Percentiles rank a stretch among this genome's conserved stretches.
These are phyloP conservation scores for Globisporangium nagaii DNA, from an alignment of 352 stramenopile genomes.

Conservation along the genomic window DNA sequence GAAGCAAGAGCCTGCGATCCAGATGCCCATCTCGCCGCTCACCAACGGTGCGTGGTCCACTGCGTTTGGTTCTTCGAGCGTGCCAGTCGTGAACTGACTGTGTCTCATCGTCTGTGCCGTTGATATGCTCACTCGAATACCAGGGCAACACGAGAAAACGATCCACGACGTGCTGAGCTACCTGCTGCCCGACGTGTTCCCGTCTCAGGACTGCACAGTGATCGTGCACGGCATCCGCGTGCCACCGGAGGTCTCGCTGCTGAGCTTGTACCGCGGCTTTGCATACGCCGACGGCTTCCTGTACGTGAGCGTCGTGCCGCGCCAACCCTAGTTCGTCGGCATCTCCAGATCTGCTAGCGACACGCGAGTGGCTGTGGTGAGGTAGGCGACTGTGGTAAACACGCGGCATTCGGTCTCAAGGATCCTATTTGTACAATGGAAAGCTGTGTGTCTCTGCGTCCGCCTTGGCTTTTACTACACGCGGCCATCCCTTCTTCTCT, in stretches of 20 bases:
- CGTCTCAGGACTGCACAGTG: slow-evolving; percentile 14
- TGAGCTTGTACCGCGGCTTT: slow-evolving; percentile 59
- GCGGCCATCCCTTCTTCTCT: too few relatives aligned
- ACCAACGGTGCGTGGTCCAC: slow-evolving; percentile 20
- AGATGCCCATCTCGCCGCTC: slow-evolving; percentile 63
- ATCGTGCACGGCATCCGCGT: slow-evolving; percentile 59
- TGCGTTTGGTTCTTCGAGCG: too few relatives aligned
- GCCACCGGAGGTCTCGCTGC: slow-evolving; percentile 39
- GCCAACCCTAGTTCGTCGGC: not conserved
- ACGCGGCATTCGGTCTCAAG: too few relatives aligned
- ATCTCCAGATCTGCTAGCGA: too few relatives aligned
- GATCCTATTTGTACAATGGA: too few relatives aligned
- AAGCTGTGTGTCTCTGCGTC: too few relatives aligned
- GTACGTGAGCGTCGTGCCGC: slow-evolving; percentile 39
- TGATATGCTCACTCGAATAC: not conserved
- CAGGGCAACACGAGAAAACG: slow-evolving; percentile 33
- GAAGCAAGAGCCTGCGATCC: slow-evolving; percentile 43
- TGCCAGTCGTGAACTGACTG: too few relatives aligned
- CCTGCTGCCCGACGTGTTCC: slow-evolving; percentile 63
- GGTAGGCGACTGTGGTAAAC: too few relatives aligned
- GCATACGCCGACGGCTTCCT: slow-evolving; percentile 75
- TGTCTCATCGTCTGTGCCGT: not conserved
- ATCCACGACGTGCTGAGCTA: slow-evolving; percentile 45
- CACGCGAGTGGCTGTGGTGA: not conserved
- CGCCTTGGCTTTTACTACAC: too few relatives aligned